phyloP scores from a whole-genome alignment of 768 basidiomycete genomes.

The Pulveroboletus ravenelii region DNA sequence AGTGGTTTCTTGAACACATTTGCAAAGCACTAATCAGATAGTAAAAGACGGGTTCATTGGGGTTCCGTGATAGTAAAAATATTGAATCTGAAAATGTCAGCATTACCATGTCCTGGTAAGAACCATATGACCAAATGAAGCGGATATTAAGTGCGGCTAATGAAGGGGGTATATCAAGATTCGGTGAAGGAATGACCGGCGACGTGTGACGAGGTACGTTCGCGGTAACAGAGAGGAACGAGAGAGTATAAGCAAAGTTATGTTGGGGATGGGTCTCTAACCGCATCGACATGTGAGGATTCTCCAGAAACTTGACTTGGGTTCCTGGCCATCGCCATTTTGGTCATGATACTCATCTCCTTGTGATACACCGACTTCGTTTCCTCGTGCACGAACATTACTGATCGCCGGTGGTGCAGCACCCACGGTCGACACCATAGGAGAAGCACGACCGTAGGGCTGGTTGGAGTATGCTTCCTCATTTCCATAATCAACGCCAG shows the following conservation, averaged over 20 bases:
- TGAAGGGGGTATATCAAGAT: slow-evolving; percentile 33
- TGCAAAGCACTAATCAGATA: slow-evolving; percentile 31
- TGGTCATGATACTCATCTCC: slow-evolving; percentile 56
- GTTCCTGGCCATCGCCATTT: slow-evolving; percentile 48
- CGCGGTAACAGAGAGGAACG: slow-evolving; percentile 20
- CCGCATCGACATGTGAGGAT: slow-evolving; percentile 80
- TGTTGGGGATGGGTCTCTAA: slow-evolving; percentile 25
- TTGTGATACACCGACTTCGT: slow-evolving; percentile 62
- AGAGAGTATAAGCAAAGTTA: slow-evolving; percentile 17
- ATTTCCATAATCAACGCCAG: slow-evolving; percentile 56
- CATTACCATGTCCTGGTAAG: slow-evolving; percentile 26
- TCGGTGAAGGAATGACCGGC: slow-evolving; percentile 36
- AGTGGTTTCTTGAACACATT: slow-evolving; percentile 14
- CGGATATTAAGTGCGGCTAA: slow-evolving; percentile 35
- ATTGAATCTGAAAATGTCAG: slow-evolving; percentile 24
- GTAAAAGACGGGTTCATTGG: slow-evolving; percentile 17
- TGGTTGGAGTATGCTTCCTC: slow-evolving; percentile 60
- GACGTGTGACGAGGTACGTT: slow-evolving; percentile 26
- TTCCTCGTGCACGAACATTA: slow-evolving; percentile 65
- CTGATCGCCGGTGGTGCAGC: slow-evolving; percentile 70
- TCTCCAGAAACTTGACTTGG: slow-evolving; percentile 54
- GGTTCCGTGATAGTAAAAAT: slow-evolving; percentile 25
- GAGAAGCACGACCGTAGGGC: slow-evolving; percentile 73
- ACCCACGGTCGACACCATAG: slow-evolving; percentile 70
- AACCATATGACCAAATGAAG: slow-evolving; percentile 32